Evolutionary conservation across 768 basidiomycete species (phyloP), one percentile per base, ranked within the genome.

Genomic region (Rhodotorula paludigena): DNA sequence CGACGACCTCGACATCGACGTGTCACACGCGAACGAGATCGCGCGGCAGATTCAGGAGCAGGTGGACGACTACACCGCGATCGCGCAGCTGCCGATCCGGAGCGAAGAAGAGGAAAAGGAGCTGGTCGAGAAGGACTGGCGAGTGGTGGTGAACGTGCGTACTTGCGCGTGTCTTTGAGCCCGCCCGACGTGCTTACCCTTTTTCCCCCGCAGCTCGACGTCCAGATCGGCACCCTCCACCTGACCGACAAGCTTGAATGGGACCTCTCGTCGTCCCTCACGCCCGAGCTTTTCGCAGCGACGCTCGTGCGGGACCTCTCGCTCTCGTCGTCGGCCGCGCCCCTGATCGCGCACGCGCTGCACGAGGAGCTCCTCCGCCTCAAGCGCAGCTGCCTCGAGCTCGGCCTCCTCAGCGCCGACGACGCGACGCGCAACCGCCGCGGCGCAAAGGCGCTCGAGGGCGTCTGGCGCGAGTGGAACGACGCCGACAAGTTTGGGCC

Each of bases 221-320:
- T 98, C 33, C 96, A 99, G 78, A 88, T 99, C 76, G 90, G 87
- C 32, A 89, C 87, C 54, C 83, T 92, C 77, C 91, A 94, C 78
- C 83, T 99, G 2, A 82, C 89, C 63, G 96, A 99, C 80, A 89
- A 92, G 76, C 92, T 99, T 72, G 96, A 99, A 79, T 99, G 94
- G 94, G 94, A 99, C 78, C 83, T 98, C n/a, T 84, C 89, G 53
- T 94, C 93, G 7, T 57, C 76, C 5, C 77, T 97, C 44, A 93
- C 91, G 0, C 94, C 94, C 2, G 89, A 94, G 77, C 82, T 80
- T 1, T 98, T 98, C 74, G 84, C 94, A 0, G 79, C 80, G 45
- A 85, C 84, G 57, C 86, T 97, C 41, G 91, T 89, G 74, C 77
- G 82, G 32, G 96, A 98, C 69, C 84, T 98, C 23, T 92, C 92